Base-by-base conservation (phyloP, 441 rosid genomes). In the Raphanus hybrid region DNA sequence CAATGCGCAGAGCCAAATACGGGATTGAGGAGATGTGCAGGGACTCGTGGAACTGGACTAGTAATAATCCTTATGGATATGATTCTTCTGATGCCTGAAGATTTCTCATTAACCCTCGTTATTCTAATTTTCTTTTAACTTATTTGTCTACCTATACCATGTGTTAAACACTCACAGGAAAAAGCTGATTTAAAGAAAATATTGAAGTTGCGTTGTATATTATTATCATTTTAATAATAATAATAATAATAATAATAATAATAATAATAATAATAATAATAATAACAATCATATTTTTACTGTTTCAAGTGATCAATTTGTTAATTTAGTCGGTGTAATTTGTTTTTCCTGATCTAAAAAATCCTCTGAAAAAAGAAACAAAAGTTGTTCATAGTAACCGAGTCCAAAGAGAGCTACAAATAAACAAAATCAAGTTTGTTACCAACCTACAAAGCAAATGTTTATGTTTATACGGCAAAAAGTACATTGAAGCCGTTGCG, bases 41-140 rank as follows among this genome's bases (percentile, higher is more conserved):
- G 66, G 98, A 91, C 82, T 92, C 87, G 55, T 91, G 97, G 97
- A 88, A 90, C 80, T 93, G 98, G 95, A 93, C 95, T 2, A 87
- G 92, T 85, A 88, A 90, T 82, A 91, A 93, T 78, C 97, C 97
- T 3, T 86, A 89, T 20, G 98, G 98, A 43, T 90, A 91, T 52
- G 97, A 69, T 52, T 80, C 95, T 37, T 65, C 88, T 3, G 20
- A 61, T 29, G 61, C 8, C 62, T 72, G 60, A 62, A 48, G 32
- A 69, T 69, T 54, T 16, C 43, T 61, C 20, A 32, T 43, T 65
- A 71, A 45, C 34, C 26, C 16, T 27, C 32, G 11, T 57, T 12
- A 12, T 48, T 57, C 62, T 20, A 20, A 23, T 52, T 52, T 58
- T 70, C 2, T 2, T 26, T 29, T 29, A 35, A 62, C 15, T 18